Percentiles rank a stretch among this genome's conserved stretches.
Evolutionary conservation across 768 basidiomycete genomes (phyloP).

Genomic region (Amyloporia xantha): DNA sequence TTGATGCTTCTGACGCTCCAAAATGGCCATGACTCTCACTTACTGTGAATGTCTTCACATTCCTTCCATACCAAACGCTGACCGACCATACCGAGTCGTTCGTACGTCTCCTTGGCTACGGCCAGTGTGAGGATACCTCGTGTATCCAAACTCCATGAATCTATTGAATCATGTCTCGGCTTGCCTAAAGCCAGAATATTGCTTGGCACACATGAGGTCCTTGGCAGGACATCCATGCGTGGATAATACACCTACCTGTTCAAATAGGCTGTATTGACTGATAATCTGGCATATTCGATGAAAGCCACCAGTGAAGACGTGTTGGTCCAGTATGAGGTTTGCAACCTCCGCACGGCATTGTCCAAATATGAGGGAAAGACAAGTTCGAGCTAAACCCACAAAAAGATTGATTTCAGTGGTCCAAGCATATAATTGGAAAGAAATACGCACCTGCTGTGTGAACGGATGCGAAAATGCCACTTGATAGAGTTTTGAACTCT

Average conservation of each 20-base stretch:
- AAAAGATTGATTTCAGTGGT: neutral
- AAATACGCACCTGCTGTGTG: conserved; percentile 41
- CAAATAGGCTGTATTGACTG: conserved; percentile 23
- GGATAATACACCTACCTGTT: neutral
- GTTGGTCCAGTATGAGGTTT: conserved; percentile 40
- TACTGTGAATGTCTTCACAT: conserved; percentile 42
- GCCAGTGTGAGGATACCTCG: conserved; percentile 54
- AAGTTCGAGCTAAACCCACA: conserved; percentile 56
- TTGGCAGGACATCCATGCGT: too few species aligned
- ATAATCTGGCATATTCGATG: conserved; percentile 27
- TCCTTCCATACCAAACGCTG: conserved; percentile 38
- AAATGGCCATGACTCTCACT: too few species aligned
- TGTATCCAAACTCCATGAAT: conserved; percentile 66
- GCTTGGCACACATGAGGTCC: conserved; percentile 8
- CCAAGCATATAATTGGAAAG: too few species aligned
- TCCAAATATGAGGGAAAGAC: conserved; percentile 40
- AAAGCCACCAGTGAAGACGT: conserved; percentile 38
- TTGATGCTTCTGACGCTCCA: too few species aligned
- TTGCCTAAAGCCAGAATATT: conserved; percentile 14
- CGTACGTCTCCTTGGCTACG: conserved; percentile 51
- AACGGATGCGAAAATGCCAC: conserved; percentile 34
- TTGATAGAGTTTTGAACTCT: too few species aligned
- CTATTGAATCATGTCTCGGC: conserved; percentile 24
- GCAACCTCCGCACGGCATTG: conserved; percentile 16
- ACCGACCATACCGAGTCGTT: conserved; percentile 55